Evolutionary conservation across 2,329 filamentous ascomycete species (phyloP).

Genomic region (Fusarium pseudocircinatum): DNA sequence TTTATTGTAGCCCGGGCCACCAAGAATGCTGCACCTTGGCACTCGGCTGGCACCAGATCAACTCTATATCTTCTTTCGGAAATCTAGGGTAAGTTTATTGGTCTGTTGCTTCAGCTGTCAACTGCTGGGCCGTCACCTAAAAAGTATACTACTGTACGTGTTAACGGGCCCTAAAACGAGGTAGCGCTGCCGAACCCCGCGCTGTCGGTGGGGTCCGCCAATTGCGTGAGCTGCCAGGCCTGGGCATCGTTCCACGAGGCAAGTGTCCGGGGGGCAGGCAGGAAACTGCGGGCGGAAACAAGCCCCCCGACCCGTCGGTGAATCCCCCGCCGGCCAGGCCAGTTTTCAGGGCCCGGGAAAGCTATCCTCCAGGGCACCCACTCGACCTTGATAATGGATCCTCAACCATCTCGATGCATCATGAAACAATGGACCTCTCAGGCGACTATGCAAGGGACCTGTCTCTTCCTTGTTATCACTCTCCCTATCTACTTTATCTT

Average conservation of each 20-base stretch:
- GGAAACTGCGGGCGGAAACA: background rate
- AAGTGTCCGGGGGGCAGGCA: background rate
- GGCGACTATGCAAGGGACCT: constrained; percentile 14
- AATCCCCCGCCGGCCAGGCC: background rate
- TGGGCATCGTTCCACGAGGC: constrained; percentile 30
- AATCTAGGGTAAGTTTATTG: constrained; percentile 27
- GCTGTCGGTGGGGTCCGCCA: constrained; percentile 18
- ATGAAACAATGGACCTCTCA: background rate
- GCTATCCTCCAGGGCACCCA: constrained; percentile 4
- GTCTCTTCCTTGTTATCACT: background rate
- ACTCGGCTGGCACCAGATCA: background rate
- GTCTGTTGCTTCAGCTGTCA: constrained; percentile 24
- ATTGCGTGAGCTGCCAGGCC: constrained; percentile 1
- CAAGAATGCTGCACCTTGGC: background rate
- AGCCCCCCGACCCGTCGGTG: background rate
- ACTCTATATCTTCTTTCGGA: background rate
- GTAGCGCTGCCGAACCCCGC: constrained; percentile 41
- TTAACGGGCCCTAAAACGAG: constrained; percentile 23
- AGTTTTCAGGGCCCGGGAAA: constrained; percentile 11
- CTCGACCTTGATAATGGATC: background rate
- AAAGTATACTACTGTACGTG: constrained; percentile 22
- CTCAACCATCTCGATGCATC: background rate
- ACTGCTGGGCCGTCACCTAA: background rate
- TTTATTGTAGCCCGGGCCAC: background rate
- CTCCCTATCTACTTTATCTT: background rate